These are phyloP conservation scores for Colletotrichum camelliae DNA, from an alignment of 2,329 filamentous ascomycete genomes.

Conservation along the genomic window DNA sequence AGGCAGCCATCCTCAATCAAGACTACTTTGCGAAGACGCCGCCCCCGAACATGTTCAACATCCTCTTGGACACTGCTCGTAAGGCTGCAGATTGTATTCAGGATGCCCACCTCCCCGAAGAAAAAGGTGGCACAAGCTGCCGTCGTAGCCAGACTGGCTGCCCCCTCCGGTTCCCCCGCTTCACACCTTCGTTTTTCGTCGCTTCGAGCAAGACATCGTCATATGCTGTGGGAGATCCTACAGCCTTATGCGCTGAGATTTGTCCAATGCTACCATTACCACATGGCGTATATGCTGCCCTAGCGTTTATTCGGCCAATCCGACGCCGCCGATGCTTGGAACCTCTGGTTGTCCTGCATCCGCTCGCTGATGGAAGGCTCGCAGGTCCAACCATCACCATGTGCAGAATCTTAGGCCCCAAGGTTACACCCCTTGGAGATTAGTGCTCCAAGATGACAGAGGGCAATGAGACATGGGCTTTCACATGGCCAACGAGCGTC, in stretches of 20 bases:
- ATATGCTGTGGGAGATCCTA: background rate
- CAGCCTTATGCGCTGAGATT: background rate
- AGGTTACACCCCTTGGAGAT: background rate
- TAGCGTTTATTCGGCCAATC: constrained; percentile 3
- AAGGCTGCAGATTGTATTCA: background rate
- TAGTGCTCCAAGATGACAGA: background rate
- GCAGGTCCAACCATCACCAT: background rate
- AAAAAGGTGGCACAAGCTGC: background rate
- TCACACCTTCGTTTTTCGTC: background rate
- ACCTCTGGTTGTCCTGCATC: background rate
- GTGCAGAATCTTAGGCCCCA: background rate
- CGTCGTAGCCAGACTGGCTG: background rate
- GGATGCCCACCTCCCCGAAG: background rate
- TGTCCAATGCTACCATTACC: background rate
- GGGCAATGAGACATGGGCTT: background rate
- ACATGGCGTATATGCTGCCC: background rate
- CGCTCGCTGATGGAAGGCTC: background rate
- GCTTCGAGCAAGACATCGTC: background rate
- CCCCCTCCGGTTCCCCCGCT: background rate
- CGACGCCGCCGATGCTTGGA: background rate
- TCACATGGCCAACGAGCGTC: background rate
- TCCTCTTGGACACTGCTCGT: background rate
- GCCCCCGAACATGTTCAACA: background rate
- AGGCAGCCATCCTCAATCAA: background rate
- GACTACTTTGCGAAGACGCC: background rate